phyloP scores from a whole-genome alignment of 1,139 yeast species.

The Suhomyces chickasaworum region DNA sequence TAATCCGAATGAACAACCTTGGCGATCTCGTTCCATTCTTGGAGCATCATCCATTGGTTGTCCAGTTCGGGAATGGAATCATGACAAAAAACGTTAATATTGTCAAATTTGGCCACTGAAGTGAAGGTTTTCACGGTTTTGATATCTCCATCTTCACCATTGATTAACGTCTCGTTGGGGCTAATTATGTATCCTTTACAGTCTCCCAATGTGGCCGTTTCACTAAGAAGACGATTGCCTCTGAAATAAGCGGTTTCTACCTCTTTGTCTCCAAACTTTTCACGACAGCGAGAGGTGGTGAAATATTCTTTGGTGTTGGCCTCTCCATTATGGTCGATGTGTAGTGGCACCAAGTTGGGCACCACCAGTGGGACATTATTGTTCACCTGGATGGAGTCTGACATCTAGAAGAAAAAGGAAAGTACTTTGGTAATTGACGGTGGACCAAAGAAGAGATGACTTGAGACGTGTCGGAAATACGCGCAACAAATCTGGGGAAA shows the following conservation, averaged over 20 bases:
- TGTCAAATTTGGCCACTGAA: conserved; percentile 36
- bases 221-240: conserved; percentile 43
- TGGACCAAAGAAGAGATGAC: no score
- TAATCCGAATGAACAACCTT: conserved; percentile 30
- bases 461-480: not conserved
- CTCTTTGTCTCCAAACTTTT: conserved; percentile 18
- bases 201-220: conserved; percentile 23
- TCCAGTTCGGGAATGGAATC: conserved; percentile 35
- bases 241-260: conserved; percentile 38
- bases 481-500: not conserved
- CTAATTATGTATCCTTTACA: conserved; percentile 36
- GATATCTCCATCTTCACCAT: conserved; percentile 19
- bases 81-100: conserved; percentile 41
- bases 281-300: conserved; percentile 35
- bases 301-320: conserved; percentile 43
- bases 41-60: conserved; percentile 37
- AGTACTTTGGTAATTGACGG: not conserved
- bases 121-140: conserved; percentile 31
- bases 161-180: conserved; percentile 32
- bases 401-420: conserved; percentile 8
- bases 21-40: conserved; percentile 39
- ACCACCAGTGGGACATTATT: conserved; percentile 16
- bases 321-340: conserved; percentile 40
- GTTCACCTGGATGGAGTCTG: conserved; percentile 14
- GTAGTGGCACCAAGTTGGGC: conserved; percentile 44